These are phyloP conservation scores for Fraxinus nigra DNA, from an alignment of 305 asterid species.

Conservation along the genomic window DNA sequence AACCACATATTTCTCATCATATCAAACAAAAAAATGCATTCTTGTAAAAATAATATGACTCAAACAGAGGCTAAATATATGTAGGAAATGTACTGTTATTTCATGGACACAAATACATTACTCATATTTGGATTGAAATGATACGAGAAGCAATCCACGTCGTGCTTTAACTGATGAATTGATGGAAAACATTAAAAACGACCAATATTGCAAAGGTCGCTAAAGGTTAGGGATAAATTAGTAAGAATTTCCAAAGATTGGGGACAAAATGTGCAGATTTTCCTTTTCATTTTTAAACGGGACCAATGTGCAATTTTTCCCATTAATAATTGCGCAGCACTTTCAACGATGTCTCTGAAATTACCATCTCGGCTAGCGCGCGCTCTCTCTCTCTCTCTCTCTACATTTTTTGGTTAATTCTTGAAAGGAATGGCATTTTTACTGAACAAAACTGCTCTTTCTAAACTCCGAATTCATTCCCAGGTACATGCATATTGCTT, in stretches of 20 bases:
- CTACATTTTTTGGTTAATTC: background rate
- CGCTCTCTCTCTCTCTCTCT: background rate
- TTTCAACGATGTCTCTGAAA: background rate
- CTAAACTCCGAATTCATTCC: conserved; percentile 53
- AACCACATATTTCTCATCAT: no score
- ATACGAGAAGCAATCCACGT: background rate
- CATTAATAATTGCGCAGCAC: background rate
- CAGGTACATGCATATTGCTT: conserved; percentile 30
- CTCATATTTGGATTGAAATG: background rate
- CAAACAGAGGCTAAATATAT: no score
- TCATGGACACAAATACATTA: background rate
- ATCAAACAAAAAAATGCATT: no score
- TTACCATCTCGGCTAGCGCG: background rate
- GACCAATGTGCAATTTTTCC: background rate
- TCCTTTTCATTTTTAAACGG: background rate
- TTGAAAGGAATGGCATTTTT: conserved; percentile 37
- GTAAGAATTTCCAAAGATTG: background rate
- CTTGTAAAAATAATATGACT: no score
- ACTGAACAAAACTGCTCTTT: conserved; percentile 43
- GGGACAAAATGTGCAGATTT: background rate
- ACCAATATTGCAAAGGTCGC: background rate
- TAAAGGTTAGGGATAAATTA: background rate
- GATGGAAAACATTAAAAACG: background rate
- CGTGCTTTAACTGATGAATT: background rate
- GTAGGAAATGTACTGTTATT: background rate